Conservation (phyloP, 2,329 filamentous ascomycete genomes). For the Westerdykella sp. region DNA sequence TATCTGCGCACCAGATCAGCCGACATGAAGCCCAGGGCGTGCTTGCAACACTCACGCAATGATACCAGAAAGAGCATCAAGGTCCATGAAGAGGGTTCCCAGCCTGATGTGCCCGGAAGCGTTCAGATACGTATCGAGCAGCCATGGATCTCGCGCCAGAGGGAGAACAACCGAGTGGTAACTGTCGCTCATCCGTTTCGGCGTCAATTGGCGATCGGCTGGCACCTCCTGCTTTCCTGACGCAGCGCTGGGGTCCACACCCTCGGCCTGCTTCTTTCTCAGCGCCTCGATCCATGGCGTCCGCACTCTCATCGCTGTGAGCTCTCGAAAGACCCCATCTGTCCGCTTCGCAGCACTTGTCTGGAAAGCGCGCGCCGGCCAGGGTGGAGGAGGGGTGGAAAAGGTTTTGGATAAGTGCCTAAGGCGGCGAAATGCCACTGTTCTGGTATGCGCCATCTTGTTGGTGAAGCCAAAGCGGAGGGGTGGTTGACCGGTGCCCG, state of each 20-base stretch:
- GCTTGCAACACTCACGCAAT: slow-evolving; percentile 58
- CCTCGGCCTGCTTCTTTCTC: slow-evolving; percentile 43
- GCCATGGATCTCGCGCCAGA: slow-evolving; percentile 66
- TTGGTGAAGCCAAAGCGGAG: slow-evolving; percentile 7
- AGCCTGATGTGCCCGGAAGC: slow-evolving; percentile 66
- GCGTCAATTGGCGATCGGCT: slow-evolving; percentile 51
- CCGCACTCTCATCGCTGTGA: slow-evolving; percentile 44
- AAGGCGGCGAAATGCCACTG: slow-evolving; percentile 15
- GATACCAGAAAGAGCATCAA: slow-evolving; percentile 70
- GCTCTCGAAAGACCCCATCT: slow-evolving; percentile 55
- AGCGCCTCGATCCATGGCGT: slow-evolving; percentile 66
- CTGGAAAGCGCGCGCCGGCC: slow-evolving; percentile 18
- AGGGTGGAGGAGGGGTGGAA: not conserved
- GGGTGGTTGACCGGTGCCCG: not conserved
- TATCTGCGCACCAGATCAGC: slow-evolving; percentile 40
- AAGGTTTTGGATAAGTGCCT: slow-evolving; percentile 2
- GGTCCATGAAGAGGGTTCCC: slow-evolving; percentile 71
- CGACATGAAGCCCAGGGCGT: slow-evolving; percentile 32
- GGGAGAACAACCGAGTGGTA: slow-evolving; percentile 64
- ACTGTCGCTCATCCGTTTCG: slow-evolving; percentile 66
- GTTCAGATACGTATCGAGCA: slow-evolving; percentile 73
- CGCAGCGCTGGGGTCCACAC: slow-evolving; percentile 22
- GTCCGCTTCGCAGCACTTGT: slow-evolving; percentile 31
- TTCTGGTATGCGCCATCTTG: slow-evolving; percentile 18
- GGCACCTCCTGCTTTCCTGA: slow-evolving; percentile 32